Evolutionary conservation across 2,329 filamentous ascomycete genomes (phyloP).

Genomic region (Colletotrichum euphorbiae): DNA sequence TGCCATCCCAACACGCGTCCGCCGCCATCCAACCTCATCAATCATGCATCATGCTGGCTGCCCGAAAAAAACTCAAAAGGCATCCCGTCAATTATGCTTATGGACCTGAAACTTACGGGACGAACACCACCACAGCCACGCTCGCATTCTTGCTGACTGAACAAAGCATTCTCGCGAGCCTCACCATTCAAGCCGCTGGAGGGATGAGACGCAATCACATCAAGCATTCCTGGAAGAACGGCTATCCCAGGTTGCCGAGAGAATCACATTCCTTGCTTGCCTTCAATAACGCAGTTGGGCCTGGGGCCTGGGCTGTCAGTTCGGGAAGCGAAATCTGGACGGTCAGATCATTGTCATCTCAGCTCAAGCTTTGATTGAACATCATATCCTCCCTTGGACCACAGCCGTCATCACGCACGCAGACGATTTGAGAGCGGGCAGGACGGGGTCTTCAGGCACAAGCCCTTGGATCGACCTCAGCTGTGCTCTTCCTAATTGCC

Average conservation of each 20-base stretch:
- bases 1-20: conserved; percentile 11
- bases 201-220: conserved; percentile 17
- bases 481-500: neutral
- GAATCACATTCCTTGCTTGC: neutral
- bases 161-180: conserved; percentile 1
- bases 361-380: neutral
- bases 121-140: neutral
- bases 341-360: too few relatives aligned
- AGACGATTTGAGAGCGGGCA: neutral
- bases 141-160: neutral
- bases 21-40: conserved; percentile 1
- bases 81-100: neutral
- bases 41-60: conserved; percentile 3
- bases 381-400: conserved; percentile 9
- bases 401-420: neutral
- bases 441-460: neutral
- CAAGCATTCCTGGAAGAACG: conserved; percentile 12
- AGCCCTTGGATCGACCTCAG: neutral
- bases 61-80: neutral
- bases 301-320: too few relatives aligned
- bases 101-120: neutral
- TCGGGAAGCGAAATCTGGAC: too few relatives aligned
- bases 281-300: neutral
- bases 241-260: neutral
- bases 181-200: neutral